Evolutionary conservation across 495 filamentous ascomycete species (phyloP).

Genomic region (Trichocladium uniseriatum): DNA sequence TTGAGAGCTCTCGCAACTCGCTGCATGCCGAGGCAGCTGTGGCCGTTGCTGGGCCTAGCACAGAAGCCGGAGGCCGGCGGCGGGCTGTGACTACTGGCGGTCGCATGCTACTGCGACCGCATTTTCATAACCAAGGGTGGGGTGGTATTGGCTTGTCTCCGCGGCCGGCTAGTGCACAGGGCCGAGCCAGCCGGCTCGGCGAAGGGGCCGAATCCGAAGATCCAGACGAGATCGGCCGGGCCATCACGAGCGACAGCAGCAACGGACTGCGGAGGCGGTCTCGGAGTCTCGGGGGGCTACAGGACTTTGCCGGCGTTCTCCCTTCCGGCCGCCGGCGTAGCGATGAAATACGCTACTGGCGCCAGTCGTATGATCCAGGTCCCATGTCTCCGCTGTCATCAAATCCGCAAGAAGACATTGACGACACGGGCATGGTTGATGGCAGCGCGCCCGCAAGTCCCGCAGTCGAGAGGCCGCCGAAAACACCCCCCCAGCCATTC

Average conservation of each 20-base stretch:
- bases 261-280: slow-evolving; percentile 39
- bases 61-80: slow-evolving; percentile 6
- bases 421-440: slow-evolving; percentile 30
- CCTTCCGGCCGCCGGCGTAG: slow-evolving; percentile 37
- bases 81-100: slow-evolving; percentile 31
- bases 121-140: slow-evolving; percentile 24
- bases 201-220: slow-evolving; percentile 19
- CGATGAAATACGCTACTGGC: slow-evolving; percentile 51
- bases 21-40: slow-evolving; percentile 31
- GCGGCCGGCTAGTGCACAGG: slow-evolving; percentile 44
- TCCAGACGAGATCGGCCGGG: slow-evolving; percentile 43
- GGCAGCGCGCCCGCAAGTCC: slow-evolving; percentile 25
- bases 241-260: slow-evolving; percentile 40
- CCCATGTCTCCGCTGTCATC: slow-evolving; percentile 42
- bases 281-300: slow-evolving; percentile 44
- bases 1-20: slow-evolving; percentile 38
- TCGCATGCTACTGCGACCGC: slow-evolving; percentile 25
- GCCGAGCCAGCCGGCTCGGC: slow-evolving; percentile 27
- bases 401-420: slow-evolving; percentile 30
- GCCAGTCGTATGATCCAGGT: slow-evolving; percentile 41
- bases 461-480: slow-evolving; percentile 24
- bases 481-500: slow-evolving; percentile 43
- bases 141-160: slow-evolving; percentile 45
- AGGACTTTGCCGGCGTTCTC: slow-evolving; percentile 24
- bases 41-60: slow-evolving; percentile 17